phyloP scores from a whole-genome alignment of 2,329 filamentous ascomycete species.

The Aspergillus pseudoglaucus region DNA sequence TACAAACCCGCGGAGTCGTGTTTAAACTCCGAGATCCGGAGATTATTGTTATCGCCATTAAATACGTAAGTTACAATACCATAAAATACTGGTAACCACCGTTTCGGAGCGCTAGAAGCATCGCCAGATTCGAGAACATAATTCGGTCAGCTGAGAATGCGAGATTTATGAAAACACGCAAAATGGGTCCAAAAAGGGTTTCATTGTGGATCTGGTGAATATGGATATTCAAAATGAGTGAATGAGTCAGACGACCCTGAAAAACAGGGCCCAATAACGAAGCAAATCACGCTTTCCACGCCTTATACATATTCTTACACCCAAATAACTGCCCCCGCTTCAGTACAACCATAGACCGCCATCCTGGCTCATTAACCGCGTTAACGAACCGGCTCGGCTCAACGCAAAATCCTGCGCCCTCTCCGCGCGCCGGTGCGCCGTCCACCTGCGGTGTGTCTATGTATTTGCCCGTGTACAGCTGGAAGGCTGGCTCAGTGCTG shows the following conservation, averaged over 20 bases:
- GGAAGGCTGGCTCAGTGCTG: conserved; percentile 92
- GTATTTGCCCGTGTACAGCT: conserved; percentile 88
- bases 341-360: conserved; percentile 70
- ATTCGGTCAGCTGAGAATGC: too few species aligned
- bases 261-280: not conserved
- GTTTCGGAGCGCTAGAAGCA: too few species aligned
- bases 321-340: conserved; percentile 84
- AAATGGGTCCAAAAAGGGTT: too few species aligned
- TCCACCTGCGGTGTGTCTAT: conserved; percentile 65
- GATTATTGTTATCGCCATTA: too few species aligned
- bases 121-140: too few species aligned
- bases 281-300: conserved; percentile 56
- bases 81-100: too few species aligned
- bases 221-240: too few species aligned
- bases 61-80: too few species aligned
- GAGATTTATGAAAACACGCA: too few species aligned
- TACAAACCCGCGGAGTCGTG: too few species aligned
- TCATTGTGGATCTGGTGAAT: too few species aligned
- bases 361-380: conserved; percentile 72
- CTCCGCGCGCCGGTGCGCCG: conserved; percentile 55
- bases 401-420: conserved; percentile 77
- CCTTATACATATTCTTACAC: conserved; percentile 72
- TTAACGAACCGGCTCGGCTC: conserved; percentile 91
- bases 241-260: not conserved
- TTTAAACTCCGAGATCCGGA: too few species aligned